Base-by-base conservation (phyloP, 352 stramenopile genomes). In the Pythium vanterpoolii region DNA sequence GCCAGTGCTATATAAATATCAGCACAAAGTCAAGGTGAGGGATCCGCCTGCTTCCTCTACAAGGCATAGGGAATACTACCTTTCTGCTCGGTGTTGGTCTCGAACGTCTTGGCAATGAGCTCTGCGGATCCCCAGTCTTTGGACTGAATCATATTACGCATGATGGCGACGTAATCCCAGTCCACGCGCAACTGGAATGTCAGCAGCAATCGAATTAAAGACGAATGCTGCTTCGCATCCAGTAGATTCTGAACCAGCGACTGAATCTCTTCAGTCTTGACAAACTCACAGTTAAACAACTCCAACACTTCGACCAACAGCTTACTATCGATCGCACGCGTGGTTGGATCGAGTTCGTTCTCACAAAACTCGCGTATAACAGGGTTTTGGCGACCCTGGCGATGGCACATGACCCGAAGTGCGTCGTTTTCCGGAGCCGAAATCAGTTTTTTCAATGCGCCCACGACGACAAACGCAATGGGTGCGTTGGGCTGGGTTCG, bases 51-150 rank as follows among this genome's bases (percentile, higher is more conserved):
- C 31, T 13, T 11, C 31, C 11, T 11, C 6, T 36, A 36, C n/a
- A n/a, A n/a, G n/a, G n/a, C n/a, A n/a, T n/a, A n/a, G n/a, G n/a
- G 31, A 19, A 36, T 28, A 50, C 8, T 40, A 71, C 57, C 47
- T 47, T 60, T 60, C 5, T 39, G 44, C 1, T 55, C 31, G 0
- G 62, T 16, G 3, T 66, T 42, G 0, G 24, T n/a, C 3, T 78
- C 65, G 38, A 82, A 83, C 0, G 68, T 84, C 9, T 68, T 66
- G 47, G 68, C 69, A 4, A 88, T 27, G 1, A 84, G 53, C 55
- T 87, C 79, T 9, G 79, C 76, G 1, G 76, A 82, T 1, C 68
- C 69, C 79, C 79, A 90, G 49, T 90, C 77, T 48, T 87, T 90
- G 5, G 64, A 61, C 34, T 65, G 58, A 11, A 77, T 69, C 66